Conservation (phyloP, 148 eudicot genomes). For the Gaultheria prostrata region DNA sequence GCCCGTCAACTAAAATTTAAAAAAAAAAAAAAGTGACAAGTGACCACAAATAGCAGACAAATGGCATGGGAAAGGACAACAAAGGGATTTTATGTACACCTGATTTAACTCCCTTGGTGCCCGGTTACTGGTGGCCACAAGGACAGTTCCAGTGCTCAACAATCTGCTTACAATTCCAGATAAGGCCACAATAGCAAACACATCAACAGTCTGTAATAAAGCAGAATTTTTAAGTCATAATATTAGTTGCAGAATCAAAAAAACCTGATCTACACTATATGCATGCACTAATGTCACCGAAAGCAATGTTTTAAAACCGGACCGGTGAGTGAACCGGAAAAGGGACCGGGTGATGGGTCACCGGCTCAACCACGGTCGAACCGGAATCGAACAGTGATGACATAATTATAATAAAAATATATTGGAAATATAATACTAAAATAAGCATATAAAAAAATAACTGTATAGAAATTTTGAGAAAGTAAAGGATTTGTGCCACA, state of each 20-base stretch:
- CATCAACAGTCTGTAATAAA: slow-evolving; percentile 93
- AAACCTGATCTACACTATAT: not conserved
- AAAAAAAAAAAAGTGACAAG: not conserved
- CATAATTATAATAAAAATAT: too few species aligned
- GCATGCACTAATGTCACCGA: not conserved
- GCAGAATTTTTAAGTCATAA: slow-evolving; percentile 23
- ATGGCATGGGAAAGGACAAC: not conserved
- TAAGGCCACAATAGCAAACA: slow-evolving; percentile 96
- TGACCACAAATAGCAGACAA: slow-evolving; percentile 6
- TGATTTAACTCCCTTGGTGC: slow-evolving; percentile 90
- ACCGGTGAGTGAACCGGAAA: too few species aligned
- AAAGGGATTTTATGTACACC: slow-evolving; percentile 32
- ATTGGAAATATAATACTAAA: too few species aligned
- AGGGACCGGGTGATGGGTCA: too few species aligned
- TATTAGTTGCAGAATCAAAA: slow-evolving; percentile 24
- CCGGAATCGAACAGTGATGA: too few species aligned
- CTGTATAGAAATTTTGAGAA: too few species aligned
- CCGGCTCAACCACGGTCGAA: too few species aligned
- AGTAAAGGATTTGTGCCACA: too few species aligned
- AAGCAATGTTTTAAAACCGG: too few species aligned
- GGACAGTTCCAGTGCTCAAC: slow-evolving; percentile 88
- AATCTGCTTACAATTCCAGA: slow-evolving; percentile 98
- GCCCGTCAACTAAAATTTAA: not conserved
- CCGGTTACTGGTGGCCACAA: slow-evolving; percentile 96
- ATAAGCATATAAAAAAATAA: too few species aligned